Conservation (phyloP, 192 early-diverging fungal species). For the Coemansia sp. region DNA sequence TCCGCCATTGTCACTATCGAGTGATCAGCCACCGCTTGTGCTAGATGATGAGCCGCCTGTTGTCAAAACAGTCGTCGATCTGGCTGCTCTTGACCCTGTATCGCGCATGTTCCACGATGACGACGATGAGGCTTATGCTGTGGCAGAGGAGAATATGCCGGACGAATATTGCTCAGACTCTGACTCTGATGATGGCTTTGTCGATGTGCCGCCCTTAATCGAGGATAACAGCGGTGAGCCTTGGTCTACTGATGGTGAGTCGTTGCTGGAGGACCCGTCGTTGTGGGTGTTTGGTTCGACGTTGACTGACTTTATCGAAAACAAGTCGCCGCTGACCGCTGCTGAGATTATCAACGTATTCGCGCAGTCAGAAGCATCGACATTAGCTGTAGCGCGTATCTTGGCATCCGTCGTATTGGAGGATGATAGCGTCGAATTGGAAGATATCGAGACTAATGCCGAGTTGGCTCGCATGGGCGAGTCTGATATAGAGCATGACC, state of each 20-base stretch:
- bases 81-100: conserved; percentile 22
- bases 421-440: conserved; percentile 34
- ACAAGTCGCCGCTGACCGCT: conserved; percentile 13
- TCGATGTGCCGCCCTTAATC: not conserved
- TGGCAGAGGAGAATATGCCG: not conserved
- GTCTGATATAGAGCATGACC: conserved; percentile 29
- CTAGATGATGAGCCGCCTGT: conserved; percentile 1
- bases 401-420: conserved; percentile 30
- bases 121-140: conserved; percentile 12
- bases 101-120: conserved; percentile 51
- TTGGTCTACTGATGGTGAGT: not conserved
- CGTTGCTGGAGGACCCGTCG: conserved; percentile 47
- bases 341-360: conserved; percentile 52
- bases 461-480: conserved; percentile 20
- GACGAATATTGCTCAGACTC: not conserved
- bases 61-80: conserved; percentile 2
- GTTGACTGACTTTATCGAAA: conserved; percentile 41
- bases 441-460: conserved; percentile 53
- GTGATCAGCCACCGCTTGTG: not conserved
- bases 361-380: conserved; percentile 53
- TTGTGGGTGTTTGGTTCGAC: conserved; percentile 61
- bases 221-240: not conserved
- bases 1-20: not conserved
- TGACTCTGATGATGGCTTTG: not conserved
- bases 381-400: conserved; percentile 46